A percentile compares a stretch with the other conserved stretches of the same genome.
phyloP scores from a whole-genome alignment of 768 basidiomycete species.

The Trichaptum fuscoviolaceum region DNA sequence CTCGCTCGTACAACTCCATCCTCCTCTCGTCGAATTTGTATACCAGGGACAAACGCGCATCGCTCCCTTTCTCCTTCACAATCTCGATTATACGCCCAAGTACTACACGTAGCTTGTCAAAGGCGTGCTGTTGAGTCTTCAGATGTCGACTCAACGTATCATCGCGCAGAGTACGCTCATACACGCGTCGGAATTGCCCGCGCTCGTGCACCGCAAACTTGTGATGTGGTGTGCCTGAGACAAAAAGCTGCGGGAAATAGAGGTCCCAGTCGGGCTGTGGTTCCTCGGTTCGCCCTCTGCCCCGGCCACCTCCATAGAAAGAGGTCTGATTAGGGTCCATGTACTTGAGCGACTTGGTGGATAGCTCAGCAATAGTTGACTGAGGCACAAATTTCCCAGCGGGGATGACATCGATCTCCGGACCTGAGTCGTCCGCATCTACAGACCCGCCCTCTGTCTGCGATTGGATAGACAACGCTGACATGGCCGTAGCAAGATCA shows the following conservation, averaged over 20 bases:
- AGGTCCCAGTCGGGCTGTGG: constrained; percentile 51
- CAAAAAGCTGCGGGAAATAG: constrained; percentile 57
- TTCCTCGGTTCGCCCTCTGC: constrained; percentile 11
- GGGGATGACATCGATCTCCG: constrained; percentile 18
- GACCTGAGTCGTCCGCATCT: constrained; percentile 10
- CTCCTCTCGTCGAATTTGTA: constrained; percentile 28
- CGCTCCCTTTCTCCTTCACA: constrained; percentile 46
- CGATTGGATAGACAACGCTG: constrained; percentile 17
- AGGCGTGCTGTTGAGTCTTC: constrained; percentile 22
- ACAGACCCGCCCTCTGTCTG: constrained; percentile 1
- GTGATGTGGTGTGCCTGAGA: constrained; percentile 61
- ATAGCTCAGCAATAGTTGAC: constrained; percentile 24
- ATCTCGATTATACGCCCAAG: constrained; percentile 38
- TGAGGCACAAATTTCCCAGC: constrained; percentile 30
- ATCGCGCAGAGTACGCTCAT: constrained; percentile 33
- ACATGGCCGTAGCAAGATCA: constrained; percentile 23
- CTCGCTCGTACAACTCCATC: constrained; percentile 48
- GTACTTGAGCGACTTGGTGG: constrained; percentile 18
- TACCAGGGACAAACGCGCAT: constrained; percentile 51
- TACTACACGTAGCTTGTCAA: constrained; percentile 25
- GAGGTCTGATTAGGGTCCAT: constrained; percentile 12
- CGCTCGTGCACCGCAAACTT: constrained; percentile 53
- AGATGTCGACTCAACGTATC: constrained; percentile 18
- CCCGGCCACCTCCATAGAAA: constrained; percentile 13
- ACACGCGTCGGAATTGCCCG: constrained; percentile 47